These are phyloP conservation scores for Hapsidospora chrysogenum DNA, from an alignment of 495 filamentous ascomycete genomes.

Conservation along the genomic window DNA sequence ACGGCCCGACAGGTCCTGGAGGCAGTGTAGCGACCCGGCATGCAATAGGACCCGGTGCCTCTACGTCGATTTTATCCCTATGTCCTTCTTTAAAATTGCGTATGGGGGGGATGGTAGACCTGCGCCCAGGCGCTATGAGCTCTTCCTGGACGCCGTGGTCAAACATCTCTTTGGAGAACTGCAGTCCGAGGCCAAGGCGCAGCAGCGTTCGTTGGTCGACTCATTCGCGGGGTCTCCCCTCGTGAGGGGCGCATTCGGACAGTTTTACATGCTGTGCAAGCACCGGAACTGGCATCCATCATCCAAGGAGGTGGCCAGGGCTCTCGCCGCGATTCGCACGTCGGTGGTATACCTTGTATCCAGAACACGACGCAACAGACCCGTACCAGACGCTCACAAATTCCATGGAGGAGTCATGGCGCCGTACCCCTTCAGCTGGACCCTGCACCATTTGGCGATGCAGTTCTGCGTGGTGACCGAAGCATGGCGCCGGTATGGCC, in stretches of 20 bases:
- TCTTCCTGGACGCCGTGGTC: not conserved
- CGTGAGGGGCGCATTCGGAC: not conserved
- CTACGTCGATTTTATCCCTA: not conserved
- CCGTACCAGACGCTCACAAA: no score
- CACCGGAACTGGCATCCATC: no score
- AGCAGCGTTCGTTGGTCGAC: not conserved
- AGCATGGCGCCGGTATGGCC: not conserved
- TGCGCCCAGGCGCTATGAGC: not conserved
- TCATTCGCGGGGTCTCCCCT: not conserved
- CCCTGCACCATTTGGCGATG: not conserved
- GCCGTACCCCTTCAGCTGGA: no score
- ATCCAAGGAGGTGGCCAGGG: no score
- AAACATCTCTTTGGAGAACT: not conserved
- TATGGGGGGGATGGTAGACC: no score
- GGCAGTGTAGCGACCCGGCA: not conserved
- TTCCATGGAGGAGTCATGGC: no score
- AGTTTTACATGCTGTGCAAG: not conserved
- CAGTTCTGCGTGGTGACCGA: not conserved
- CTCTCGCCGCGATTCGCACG: not conserved
- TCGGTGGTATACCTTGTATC: no score
- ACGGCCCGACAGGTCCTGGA: not conserved
- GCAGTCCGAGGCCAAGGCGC: not conserved
- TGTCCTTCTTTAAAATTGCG: no score
- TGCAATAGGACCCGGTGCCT: not conserved
- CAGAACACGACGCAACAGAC: no score